These are phyloP conservation scores for Phytophthora crassamura DNA, from an alignment of 352 stramenopile species.

Conservation along the genomic window DNA sequence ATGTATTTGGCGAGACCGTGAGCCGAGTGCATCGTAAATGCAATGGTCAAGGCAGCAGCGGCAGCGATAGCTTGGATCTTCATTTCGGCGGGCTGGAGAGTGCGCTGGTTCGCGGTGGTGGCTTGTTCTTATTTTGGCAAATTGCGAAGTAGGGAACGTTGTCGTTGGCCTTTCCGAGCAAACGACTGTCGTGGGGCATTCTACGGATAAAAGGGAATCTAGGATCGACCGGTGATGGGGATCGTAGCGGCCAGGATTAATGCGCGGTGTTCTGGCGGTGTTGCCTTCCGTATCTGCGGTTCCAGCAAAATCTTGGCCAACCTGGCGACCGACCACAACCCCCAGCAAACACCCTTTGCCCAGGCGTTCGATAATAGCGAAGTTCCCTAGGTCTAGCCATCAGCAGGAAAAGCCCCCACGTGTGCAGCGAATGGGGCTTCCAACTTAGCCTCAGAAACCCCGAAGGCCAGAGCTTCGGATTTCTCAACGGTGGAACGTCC, in stretches of 20 bases:
- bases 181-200: slow-evolving; percentile 1
- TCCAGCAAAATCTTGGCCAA: too few relatives aligned
- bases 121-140: slow-evolving; percentile 15
- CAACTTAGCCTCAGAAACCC: too few relatives aligned
- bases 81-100: slow-evolving; percentile 13
- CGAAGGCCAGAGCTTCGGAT: too few relatives aligned
- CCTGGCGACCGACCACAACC: too few relatives aligned
- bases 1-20: slow-evolving; percentile 39
- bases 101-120: slow-evolving; percentile 8
- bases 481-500: too few relatives aligned
- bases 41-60: slow-evolving; percentile 14
- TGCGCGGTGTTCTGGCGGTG: slow-evolving; percentile 6
- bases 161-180: not conserved
- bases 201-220: slow-evolving; percentile 26
- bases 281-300: slow-evolving; percentile 15
- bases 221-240: not conserved
- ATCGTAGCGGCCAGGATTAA: not conserved
- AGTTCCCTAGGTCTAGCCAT: too few relatives aligned
- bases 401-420: too few relatives aligned
- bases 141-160: slow-evolving; percentile 25
- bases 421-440: too few relatives aligned
- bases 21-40: slow-evolving; percentile 16
- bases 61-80: slow-evolving; percentile 23
- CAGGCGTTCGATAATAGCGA: too few relatives aligned
- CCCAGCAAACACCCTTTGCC: too few relatives aligned